phyloP scores from a whole-genome alignment of 371 early-diverging fungal genomes.

The Haplosporangium sp. region DNA sequence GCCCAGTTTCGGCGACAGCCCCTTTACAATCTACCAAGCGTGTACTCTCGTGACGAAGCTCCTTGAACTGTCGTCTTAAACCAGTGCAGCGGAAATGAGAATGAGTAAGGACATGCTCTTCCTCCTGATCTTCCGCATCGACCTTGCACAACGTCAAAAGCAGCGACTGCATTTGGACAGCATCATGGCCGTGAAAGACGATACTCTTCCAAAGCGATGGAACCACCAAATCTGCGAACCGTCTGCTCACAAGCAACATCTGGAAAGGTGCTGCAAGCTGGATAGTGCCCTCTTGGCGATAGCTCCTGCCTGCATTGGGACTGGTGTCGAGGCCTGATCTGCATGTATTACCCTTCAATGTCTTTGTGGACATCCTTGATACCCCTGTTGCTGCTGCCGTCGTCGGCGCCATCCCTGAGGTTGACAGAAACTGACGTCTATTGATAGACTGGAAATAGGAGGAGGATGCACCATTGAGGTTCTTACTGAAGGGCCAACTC shows the following conservation, averaged over 20 bases:
- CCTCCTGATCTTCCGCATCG: neutral
- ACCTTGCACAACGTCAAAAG: constrained; percentile 10
- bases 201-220: constrained; percentile 22
- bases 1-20: neutral
- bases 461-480: neutral
- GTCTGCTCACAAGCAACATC: constrained; percentile 31
- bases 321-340: constrained; percentile 6
- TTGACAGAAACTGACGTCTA: neutral
- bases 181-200: constrained; percentile 48
- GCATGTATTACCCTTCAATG: neutral
- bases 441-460: neutral
- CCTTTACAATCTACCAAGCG: neutral
- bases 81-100: too few relatives aligned
- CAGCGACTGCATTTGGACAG: constrained; percentile 21
- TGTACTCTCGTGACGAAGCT: neutral
- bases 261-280: constrained; percentile 17
- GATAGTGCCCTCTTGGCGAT: neutral
- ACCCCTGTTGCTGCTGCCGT: neutral
- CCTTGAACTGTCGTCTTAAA: neutral
- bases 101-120: neutral
- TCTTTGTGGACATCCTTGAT: neutral
- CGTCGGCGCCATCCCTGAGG: neutral
- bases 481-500: neutral
- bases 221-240: constrained; percentile 25
- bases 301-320: too few relatives aligned